Conservation (phyloP, 176 grass and related monocot species). For the Lolium multiflorum region DNA sequence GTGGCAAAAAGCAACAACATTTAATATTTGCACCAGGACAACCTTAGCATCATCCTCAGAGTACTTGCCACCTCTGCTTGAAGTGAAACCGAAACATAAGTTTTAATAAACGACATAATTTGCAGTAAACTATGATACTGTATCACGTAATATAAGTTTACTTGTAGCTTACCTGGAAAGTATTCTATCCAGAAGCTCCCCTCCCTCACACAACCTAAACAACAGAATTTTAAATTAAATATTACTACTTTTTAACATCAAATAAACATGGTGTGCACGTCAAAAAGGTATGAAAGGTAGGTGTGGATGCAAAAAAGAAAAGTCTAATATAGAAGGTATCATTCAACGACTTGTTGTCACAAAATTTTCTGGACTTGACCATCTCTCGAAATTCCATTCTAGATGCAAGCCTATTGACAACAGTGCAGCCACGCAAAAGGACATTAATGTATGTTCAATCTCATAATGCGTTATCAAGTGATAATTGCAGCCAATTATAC, state of each 20-base stretch:
- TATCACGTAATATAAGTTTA: conserved; percentile 16
- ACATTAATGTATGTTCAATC: background rate
- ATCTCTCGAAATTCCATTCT: background rate
- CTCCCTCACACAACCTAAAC: conserved; percentile 75
- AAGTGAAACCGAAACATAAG: conserved; percentile 35
- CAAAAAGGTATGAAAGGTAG: too few relatives aligned
- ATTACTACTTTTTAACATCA: too few relatives aligned
- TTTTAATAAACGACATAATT: conserved; percentile 11
- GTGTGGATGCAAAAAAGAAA: background rate
- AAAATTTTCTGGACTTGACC: background rate
- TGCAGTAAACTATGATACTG: conserved; percentile 15
- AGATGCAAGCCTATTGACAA: background rate
- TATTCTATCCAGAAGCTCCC: conserved; percentile 84
- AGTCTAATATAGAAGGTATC: conserved; percentile 1
- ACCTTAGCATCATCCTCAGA: conserved; percentile 86
- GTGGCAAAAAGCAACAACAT: conserved; percentile 82
- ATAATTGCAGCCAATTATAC: background rate
- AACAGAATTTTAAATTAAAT: background rate
- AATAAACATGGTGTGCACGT: too few relatives aligned
- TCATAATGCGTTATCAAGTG: background rate
- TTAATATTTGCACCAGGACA: conserved; percentile 79
- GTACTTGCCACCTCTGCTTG: conserved; percentile 77
- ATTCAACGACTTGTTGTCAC: background rate
- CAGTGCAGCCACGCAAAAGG: background rate
- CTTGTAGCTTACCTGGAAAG: conserved; percentile 68